These are phyloP conservation scores for Ganoderma resinaceum DNA, from an alignment of 1,284 basidiomycete species.

Conservation along the genomic window DNA sequence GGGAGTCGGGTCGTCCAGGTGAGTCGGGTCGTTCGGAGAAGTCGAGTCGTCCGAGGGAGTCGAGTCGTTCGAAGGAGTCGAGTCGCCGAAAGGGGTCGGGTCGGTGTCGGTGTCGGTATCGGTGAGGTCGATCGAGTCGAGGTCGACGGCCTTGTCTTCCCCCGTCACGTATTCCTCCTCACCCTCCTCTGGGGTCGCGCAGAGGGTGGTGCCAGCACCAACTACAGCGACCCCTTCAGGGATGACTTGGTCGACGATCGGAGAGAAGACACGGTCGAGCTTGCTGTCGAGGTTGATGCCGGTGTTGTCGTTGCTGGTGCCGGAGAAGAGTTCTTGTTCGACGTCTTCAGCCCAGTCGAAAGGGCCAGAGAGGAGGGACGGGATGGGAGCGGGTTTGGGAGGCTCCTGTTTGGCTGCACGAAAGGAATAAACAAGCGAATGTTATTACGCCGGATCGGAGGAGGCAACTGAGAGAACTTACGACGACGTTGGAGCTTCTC, in stretches of 20 bases:
- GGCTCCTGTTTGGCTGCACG: neutral
- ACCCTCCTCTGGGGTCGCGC: neutral
- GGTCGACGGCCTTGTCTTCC: neutral
- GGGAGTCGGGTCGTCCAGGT: neutral
- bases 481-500: constrained; percentile 1
- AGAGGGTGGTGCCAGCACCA: neutral
- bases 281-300: neutral
- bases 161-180: neutral
- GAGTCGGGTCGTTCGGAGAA: neutral
- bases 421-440: neutral
- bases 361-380: neutral
- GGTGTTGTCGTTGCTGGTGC: neutral
- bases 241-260: constrained; percentile 2
- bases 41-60: neutral
- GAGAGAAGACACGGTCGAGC: neutral
- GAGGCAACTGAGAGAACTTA: neutral
- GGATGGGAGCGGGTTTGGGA: neutral
- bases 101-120: neutral
- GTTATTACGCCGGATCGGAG: neutral
- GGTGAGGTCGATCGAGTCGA: neutral
- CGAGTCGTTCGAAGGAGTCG: neutral
- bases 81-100: neutral
- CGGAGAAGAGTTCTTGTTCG: neutral
- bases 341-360: constrained; percentile 1
- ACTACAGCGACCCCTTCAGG: neutral